Conservation (phyloP, 352 stramenopile genomes). For the Pythium myriotylum region DNA sequence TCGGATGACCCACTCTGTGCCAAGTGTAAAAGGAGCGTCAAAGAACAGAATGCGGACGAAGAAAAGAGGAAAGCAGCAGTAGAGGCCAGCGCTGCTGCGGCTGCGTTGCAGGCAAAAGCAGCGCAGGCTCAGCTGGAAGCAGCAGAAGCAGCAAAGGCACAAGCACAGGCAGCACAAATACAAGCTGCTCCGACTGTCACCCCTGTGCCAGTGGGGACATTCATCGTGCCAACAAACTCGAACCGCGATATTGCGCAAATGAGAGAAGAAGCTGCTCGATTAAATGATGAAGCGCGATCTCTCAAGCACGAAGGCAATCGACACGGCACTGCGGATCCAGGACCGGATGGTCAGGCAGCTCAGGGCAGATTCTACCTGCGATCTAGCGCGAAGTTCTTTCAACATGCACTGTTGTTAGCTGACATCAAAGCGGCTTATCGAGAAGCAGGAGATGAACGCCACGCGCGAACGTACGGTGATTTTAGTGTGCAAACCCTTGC, state of each 20-base stretch:
- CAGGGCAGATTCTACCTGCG: constrained; percentile 77
- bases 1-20: constrained; percentile 40
- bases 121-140: constrained; percentile 10
- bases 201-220: constrained; percentile 29
- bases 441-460: constrained; percentile 61
- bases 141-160: constrained; percentile 17
- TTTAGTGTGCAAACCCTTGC: constrained; percentile 69
- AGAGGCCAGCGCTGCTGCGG: constrained; percentile 5
- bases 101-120: constrained; percentile 4
- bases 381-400: constrained; percentile 83
- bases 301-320: constrained; percentile 86
- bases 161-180: neutral
- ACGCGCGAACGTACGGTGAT: constrained; percentile 62
- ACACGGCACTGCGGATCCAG: constrained; percentile 45
- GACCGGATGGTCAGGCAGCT: constrained; percentile 48
- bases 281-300: constrained; percentile 69
- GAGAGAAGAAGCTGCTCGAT: constrained; percentile 43
- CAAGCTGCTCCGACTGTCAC: neutral
- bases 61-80: constrained; percentile 21
- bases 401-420: constrained; percentile 76
- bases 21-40: constrained; percentile 68
- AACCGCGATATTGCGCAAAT: constrained; percentile 57
- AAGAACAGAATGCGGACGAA: constrained; percentile 44
- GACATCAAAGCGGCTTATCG: constrained; percentile 84
- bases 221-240: constrained; percentile 47